Conservation (phyloP, 352 stramenopile species). For the Aphanomyces invadans region DNA sequence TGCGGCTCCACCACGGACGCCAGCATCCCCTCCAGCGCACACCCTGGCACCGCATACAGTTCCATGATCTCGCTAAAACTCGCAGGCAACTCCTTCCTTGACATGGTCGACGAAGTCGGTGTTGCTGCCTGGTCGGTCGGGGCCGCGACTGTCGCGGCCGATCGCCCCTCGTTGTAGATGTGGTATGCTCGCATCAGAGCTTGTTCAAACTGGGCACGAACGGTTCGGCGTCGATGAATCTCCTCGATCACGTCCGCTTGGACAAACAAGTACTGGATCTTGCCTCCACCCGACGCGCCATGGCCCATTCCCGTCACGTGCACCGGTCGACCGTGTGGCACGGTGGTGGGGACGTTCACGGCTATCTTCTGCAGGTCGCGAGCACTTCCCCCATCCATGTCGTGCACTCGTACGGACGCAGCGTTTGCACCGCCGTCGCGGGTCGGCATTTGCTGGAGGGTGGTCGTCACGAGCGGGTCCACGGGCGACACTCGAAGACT, state of each 20-base stretch:
- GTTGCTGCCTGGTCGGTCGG: background rate
- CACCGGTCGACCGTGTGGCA: background rate
- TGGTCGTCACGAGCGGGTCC: background rate
- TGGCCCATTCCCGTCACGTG: background rate
- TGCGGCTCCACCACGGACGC: background rate
- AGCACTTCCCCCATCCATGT: background rate
- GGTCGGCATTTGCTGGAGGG: background rate
- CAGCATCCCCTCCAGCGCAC: constrained; percentile 1
- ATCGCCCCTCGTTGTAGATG: background rate
- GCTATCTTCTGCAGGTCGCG: background rate
- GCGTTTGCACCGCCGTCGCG: background rate
- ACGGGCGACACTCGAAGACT: background rate
- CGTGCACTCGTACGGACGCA: background rate
- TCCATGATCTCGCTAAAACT: constrained; percentile 13
- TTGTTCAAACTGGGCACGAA: constrained; percentile 7
- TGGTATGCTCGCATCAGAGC: background rate
- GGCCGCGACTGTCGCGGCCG: background rate
- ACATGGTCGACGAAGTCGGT: background rate
- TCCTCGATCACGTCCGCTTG: constrained; percentile 6
- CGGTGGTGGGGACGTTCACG: background rate
- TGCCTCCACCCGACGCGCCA: background rate
- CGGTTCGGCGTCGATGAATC: constrained; percentile 11
- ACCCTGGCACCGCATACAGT: background rate
- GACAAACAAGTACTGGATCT: constrained; percentile 15
- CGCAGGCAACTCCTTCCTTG: background rate